Evolutionary conservation across 306 rosid genomes (phyloP), one percentile per base, ranked within the genome.

Genomic region (Arachis hypogaea): DNA sequence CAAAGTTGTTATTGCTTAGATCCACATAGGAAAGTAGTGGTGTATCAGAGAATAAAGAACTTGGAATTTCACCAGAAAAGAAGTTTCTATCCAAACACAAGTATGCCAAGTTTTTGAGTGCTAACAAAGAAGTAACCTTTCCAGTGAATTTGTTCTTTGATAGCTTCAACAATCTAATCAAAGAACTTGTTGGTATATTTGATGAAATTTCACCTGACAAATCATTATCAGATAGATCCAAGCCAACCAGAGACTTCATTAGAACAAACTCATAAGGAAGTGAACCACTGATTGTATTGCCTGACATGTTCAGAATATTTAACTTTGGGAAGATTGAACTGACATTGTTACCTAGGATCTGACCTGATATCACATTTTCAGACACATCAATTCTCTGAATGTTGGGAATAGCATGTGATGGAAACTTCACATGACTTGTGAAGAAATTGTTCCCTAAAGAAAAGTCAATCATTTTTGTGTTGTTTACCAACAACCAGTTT

Each of bases 271-370:
- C 58, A 52, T n/a, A 7, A 52, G 58, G 58, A 52, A 52, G 58
- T 52, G 58, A n/a, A 14, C 58, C 58, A 14, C 29, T 52, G 29
- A 52, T n/a, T n/a, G 29, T 8, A 50, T 68, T 68, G 7, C 4
- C 2, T 30, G 72, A 68, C 72, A 68, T 68, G 60, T 50, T 8
- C 16, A 68, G 59, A 8, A 6, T 1, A 12, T 30, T 0, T 28
- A 67, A 50, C 9, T 33, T 68, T 29, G 72, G 72, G 40, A 68
- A 68, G 55, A 47, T n/a, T 68, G 60, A 68, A 68, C 60, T 68
- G 30, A 68, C 33, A n/a, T 68, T 50, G 22, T n/a, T 50, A 30
- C 60, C 54, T 2, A 3, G 38, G 60, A 30, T 68, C 14, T 33
- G 59, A 36, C 73, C 36, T n/a, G 73, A 12, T 4, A 68, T 51